Evolutionary conservation across 2,329 filamentous ascomycete genomes (phyloP), one percentile per base, ranked within the genome.

Genomic region (Incumbomyces delicatus): DNA sequence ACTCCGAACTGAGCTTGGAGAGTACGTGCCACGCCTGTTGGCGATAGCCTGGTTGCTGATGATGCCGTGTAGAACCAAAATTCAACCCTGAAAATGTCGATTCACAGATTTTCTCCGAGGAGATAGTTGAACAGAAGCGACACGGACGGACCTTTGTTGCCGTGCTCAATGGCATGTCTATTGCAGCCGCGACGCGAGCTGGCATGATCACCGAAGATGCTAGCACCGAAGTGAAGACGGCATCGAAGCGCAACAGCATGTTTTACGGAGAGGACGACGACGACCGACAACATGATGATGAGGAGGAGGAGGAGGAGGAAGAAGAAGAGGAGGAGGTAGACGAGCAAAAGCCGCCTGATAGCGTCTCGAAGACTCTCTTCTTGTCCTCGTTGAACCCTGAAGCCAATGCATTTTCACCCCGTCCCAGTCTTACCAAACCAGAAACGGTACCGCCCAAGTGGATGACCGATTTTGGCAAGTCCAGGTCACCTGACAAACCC

Each of bases 41-140:
- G 56, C 22, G 55, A 51, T 34, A 41, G 18, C 22, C 49, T 40
- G 44, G 61, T 20, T 51, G 50, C 49, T 53, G 50, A 51, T 51
- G 36, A 16, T 47, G 37, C 12, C 50, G 45, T 49, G 44, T 53
- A 54, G 50, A 51, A 47, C 49, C 50, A 32, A 53, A 38, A 13
- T 53, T 54, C 35, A 51, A 58, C 20, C 46, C 41, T 17, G 67
- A 69, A 30, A 77, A 80, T 53, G 63, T 66, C n/a, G 77, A 74
- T 51, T 79, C 76, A 29, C 78, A 80, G 53, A 63, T 66, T 13
- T 77, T 75, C 51, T 79, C 76, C 0, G 61, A 71, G 16, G 63
- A 54, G 4, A 65, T 75, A 42, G 78, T 82, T 13, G 78, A 82
- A 57, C 63, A 63, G 20, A 83, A 83, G 60, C 71, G 78, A 33